Conservation (phyloP, 2,329 filamentous ascomycete species). For the Botrytis tulipae region DNA sequence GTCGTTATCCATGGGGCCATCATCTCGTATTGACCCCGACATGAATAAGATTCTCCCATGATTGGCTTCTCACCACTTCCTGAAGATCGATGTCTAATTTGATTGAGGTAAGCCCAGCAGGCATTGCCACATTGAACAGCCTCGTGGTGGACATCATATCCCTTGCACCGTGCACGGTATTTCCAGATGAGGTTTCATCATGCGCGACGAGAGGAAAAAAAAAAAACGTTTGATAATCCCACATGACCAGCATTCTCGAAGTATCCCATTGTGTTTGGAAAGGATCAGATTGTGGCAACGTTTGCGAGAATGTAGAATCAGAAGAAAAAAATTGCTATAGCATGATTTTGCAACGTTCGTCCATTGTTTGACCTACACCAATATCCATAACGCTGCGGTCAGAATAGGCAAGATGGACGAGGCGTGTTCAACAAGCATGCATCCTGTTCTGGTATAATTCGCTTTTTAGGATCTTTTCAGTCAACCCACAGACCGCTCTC, state of each 20-base stretch:
- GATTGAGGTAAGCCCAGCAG: not conserved
- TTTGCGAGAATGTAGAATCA: not conserved
- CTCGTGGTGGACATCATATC: not conserved
- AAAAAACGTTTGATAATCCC: not conserved
- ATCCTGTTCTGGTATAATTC: not conserved
- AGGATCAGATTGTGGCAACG: not conserved
- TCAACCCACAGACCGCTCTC: slow-evolving; percentile 8
- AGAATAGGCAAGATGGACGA: not conserved
- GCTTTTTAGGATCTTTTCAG: not conserved
- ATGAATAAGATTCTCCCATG: not conserved
- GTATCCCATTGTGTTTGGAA: not conserved
- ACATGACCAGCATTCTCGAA: not conserved
- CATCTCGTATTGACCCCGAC: slow-evolving; percentile 7
- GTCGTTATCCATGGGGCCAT: slow-evolving; percentile 8
- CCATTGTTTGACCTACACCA: slow-evolving; percentile 8
- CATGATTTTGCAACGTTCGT: not conserved
- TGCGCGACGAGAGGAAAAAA: not conserved
- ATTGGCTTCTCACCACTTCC: not conserved
- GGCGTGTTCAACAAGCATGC: not conserved
- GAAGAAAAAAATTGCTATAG: not conserved
- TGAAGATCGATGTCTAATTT: slow-evolving; percentile 7
- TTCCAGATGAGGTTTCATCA: not conserved
- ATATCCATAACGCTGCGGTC: not conserved
- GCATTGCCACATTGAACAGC: not conserved
- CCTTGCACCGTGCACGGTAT: not conserved